Conservation (phyloP, 1,139 yeast species). For the Eremothecium coryli region DNA sequence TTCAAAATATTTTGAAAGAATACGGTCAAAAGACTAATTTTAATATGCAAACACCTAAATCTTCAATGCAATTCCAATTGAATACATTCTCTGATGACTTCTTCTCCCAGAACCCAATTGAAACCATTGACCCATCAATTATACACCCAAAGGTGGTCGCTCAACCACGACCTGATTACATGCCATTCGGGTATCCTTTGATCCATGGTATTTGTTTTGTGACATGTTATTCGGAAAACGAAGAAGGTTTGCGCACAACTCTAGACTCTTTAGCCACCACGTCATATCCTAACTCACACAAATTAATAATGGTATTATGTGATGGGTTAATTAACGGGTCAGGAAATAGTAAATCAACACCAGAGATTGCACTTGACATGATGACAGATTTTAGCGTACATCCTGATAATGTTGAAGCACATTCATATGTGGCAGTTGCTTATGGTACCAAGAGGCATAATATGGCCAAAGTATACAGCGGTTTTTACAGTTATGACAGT, state of each 20-base stretch:
- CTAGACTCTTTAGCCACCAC: conserved; percentile 87
- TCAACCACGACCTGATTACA: conserved; percentile 83
- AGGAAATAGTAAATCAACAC: conserved; percentile 78
- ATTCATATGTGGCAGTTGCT: conserved; percentile 91
- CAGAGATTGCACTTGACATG: conserved; percentile 79
- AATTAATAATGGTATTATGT: conserved; percentile 72
- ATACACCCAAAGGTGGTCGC: conserved; percentile 67
- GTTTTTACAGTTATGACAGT: conserved; percentile 77
- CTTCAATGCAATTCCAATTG: background rate
- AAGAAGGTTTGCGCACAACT: conserved; percentile 74
- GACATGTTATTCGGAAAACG: conserved; percentile 93
- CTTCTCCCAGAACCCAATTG: conserved; percentile 21
- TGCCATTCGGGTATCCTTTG: conserved; percentile 81
- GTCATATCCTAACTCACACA: conserved; percentile 91
- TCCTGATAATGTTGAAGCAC: conserved; percentile 62
- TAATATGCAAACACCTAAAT: conserved; percentile 1
- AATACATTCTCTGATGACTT: conserved; percentile 10
- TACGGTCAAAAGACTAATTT: background rate
- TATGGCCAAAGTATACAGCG: conserved; percentile 93
- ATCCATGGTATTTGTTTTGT: conserved; percentile 78
- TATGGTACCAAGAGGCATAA: conserved; percentile 89
- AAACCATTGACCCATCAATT: conserved; percentile 56
- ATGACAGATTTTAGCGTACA: conserved; percentile 75
- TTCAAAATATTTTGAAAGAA: conserved; percentile 26
- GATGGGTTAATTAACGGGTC: conserved; percentile 94